A percentile compares a stretch with the other conserved stretches of the same genome.
Evolutionary conservation across 2,329 filamentous ascomycete species (phyloP).

Genomic region (Davidsoniella virescens): DNA sequence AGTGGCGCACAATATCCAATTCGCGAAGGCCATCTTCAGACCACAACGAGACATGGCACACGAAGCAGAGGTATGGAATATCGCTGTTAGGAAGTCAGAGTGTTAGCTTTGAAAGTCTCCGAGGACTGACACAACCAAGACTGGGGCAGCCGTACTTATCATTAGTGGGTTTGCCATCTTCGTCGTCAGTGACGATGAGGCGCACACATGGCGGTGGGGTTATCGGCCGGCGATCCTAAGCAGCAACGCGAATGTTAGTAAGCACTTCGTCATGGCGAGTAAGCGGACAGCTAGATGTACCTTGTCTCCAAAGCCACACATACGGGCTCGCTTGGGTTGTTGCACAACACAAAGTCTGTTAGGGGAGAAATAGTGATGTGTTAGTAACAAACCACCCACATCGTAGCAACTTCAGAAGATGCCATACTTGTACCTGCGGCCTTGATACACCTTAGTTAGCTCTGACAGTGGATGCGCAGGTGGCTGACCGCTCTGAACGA

Average conservation of each 20-base stretch:
- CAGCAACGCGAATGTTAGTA: background rate
- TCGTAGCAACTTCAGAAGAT: background rate
- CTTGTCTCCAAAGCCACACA: constrained; percentile 99
- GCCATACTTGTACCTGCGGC: constrained; percentile 11
- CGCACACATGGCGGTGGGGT: constrained; percentile 87
- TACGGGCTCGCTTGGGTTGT: constrained; percentile 81
- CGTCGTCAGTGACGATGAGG: constrained; percentile 59
- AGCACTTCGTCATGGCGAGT: background rate
- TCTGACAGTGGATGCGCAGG: constrained; percentile 5
- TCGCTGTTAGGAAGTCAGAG: constrained; percentile 30
- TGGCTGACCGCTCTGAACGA: background rate
- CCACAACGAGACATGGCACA: constrained; percentile 52
- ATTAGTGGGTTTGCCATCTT: constrained; percentile 40
- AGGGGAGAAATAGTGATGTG: background rate
- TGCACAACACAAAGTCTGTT: constrained; percentile 63
- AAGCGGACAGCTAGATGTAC: constrained; percentile 28
- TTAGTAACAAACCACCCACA: background rate
- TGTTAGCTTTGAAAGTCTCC: background rate
- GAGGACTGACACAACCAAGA: background rate
- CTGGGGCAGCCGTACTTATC: constrained; percentile 5
- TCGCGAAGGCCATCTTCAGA: constrained; percentile 48
- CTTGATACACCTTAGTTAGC: constrained; percentile 7
- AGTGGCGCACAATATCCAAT: constrained; percentile 49
- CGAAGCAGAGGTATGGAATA: constrained; percentile 34
- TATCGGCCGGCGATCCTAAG: constrained; percentile 79